Conservation (phyloP, 192 early-diverging fungal genomes). For the Umbelopsis sp. region DNA sequence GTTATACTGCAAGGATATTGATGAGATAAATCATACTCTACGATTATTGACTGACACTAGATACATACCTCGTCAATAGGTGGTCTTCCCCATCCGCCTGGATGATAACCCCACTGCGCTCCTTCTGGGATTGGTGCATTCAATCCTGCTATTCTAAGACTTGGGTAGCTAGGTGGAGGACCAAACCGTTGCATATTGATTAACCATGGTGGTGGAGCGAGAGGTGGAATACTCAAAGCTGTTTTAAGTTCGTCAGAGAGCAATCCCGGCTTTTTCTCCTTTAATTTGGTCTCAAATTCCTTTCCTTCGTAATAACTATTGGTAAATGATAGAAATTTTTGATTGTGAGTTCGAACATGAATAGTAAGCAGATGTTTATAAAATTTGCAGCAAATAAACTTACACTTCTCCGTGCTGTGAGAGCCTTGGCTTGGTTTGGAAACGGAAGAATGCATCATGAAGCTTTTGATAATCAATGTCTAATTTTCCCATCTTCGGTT, state of each 20-base stretch:
- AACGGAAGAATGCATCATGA: slow-evolving; percentile 97
- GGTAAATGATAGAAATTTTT: neutral
- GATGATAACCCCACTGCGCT: slow-evolving; percentile 99
- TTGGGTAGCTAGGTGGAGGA: slow-evolving; percentile 92
- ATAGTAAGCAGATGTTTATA: neutral
- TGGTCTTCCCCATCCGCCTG: slow-evolving; percentile 91
- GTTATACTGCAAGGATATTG: slow-evolving; percentile 57
- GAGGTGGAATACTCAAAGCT: slow-evolving; percentile 88
- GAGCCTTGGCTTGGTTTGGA: slow-evolving; percentile 83
- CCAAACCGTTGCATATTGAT: slow-evolving; percentile 99
- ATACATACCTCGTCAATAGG: slow-evolving; percentile 70
- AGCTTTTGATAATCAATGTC: slow-evolving; percentile 98
- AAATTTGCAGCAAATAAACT: slow-evolving; percentile 25
- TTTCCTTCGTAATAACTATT: slow-evolving; percentile 92
- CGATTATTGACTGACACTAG: neutral
- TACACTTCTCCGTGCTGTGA: slow-evolving; percentile 81
- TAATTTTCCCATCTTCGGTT: slow-evolving; percentile 95
- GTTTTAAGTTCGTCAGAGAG: slow-evolving; percentile 84
- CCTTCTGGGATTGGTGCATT: slow-evolving; percentile 96
- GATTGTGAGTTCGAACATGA: neutral
- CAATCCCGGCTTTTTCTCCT: slow-evolving; percentile 85
- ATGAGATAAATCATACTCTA: neutral
- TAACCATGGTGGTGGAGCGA: slow-evolving; percentile 96
- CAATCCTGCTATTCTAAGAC: slow-evolving; percentile 87
- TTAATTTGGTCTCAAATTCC: slow-evolving; percentile 89